Conservation (phyloP, 768 basidiomycete species). For the Dacryopinax primogenitus region DNA sequence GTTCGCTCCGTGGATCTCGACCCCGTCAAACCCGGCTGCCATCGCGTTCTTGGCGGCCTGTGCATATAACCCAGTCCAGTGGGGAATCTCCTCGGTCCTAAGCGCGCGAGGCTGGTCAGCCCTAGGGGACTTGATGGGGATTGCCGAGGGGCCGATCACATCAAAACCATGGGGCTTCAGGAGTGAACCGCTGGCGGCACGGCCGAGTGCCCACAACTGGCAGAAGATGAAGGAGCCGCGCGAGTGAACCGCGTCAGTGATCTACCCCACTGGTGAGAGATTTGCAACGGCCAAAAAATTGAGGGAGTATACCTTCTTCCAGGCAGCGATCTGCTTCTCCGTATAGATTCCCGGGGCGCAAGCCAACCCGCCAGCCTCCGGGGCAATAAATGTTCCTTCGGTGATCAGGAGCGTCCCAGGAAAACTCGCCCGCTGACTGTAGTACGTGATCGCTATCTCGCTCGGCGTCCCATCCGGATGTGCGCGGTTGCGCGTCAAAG, state of each 20-base stretch:
- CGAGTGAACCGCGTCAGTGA: constrained; percentile 46
- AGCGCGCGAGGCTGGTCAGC: constrained; percentile 17
- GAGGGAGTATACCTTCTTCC: constrained; percentile 35
- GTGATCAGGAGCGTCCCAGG: constrained; percentile 43
- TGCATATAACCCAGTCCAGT: constrained; percentile 29
- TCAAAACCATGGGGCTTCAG: constrained; percentile 22
- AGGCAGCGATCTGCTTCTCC: constrained; percentile 43
- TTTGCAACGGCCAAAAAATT: constrained; percentile 7
- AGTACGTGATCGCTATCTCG: constrained; percentile 17
- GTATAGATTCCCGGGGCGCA: constrained; percentile 54
- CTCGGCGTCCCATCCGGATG: constrained; percentile 18
- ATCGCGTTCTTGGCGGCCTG: constrained; percentile 46
- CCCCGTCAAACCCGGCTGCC: constrained; percentile 56
- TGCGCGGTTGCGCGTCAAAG: constrained; percentile 38
- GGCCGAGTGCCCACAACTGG: constrained; percentile 49
- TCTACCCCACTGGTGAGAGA: constrained; percentile 22
- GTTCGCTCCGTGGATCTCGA: constrained; percentile 31
- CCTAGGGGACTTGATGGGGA: constrained; percentile 10
- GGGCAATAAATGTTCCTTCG: constrained; percentile 44
- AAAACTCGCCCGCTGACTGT: constrained; percentile 21
- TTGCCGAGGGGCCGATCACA: constrained; percentile 5
- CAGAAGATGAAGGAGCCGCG: constrained; percentile 40
- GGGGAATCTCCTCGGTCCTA: constrained; percentile 21
- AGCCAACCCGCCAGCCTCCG: constrained; percentile 14
- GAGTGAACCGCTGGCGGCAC: constrained; percentile 27